Conservation (phyloP, 371 early-diverging fungal genomes). For the Nosema muscidifuracis region DNA sequence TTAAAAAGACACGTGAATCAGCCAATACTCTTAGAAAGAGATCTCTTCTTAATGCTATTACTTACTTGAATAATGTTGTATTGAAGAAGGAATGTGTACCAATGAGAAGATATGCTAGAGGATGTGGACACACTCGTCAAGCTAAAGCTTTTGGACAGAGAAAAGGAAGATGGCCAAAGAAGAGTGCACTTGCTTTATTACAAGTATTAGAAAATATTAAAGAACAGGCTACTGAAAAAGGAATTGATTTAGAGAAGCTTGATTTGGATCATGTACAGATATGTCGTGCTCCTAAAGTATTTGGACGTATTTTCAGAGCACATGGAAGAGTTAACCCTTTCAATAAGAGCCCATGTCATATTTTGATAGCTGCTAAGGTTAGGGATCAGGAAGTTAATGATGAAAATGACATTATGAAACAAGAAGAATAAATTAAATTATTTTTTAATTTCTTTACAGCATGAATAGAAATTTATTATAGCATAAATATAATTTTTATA, state of each 20-base stretch:
- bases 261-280: slow-evolving; percentile 87
- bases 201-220: slow-evolving; percentile 89
- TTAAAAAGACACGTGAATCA: slow-evolving; percentile 94
- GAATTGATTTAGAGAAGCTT: slow-evolving; percentile 68
- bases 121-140: slow-evolving; percentile 91
- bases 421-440: slow-evolving; percentile 3
- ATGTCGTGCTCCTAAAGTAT: slow-evolving; percentile 93
- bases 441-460: background rate
- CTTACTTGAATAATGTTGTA: slow-evolving; percentile 85
- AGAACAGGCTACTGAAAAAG: slow-evolving; percentile 86
- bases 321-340: slow-evolving; percentile 93
- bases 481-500: too few relatives aligned
- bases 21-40: slow-evolving; percentile 84
- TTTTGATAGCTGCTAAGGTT: slow-evolving; percentile 68
- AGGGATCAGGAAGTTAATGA: slow-evolving; percentile 26
- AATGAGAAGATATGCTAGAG: slow-evolving; percentile 89
- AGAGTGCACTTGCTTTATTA: slow-evolving; percentile 80
- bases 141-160: slow-evolving; percentile 80
- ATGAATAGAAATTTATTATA: too few relatives aligned
- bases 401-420: slow-evolving; percentile 30
- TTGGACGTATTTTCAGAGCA: slow-evolving; percentile 92
- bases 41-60: slow-evolving; percentile 81
- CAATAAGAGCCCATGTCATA: slow-evolving; percentile 90
- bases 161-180: slow-evolving; percentile 96
- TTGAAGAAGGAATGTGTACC: slow-evolving; percentile 92